A percentile compares a stretch with the other conserved stretches of the same genome.
phyloP scores from a whole-genome alignment of 495 filamentous ascomycete genomes.

The Podospora sp. region DNA sequence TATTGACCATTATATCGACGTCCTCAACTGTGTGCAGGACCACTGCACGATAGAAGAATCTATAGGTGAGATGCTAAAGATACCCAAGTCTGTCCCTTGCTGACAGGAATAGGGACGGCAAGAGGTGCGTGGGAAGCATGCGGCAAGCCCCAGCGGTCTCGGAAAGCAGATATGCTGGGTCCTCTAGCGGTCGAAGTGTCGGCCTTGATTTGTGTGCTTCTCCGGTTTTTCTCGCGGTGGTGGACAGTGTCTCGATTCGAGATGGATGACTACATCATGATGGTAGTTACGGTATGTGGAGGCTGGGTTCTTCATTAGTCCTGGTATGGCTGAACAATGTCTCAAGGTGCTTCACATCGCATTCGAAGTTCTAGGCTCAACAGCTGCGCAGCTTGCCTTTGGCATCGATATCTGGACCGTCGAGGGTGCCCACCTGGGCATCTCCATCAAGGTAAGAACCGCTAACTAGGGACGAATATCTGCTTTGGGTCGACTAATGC shows the following conservation, averaged over 20 bases:
- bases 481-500: neutral
- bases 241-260: constrained; percentile 21
- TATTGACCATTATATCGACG: constrained; percentile 15
- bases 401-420: constrained; percentile 36
- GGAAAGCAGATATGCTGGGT: constrained; percentile 20
- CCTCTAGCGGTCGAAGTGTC: constrained; percentile 24
- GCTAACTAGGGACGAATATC: neutral
- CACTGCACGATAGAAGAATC: constrained; percentile 21
- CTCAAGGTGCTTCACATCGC: constrained; percentile 20
- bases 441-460: constrained; percentile 24
- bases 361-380: constrained; percentile 17
- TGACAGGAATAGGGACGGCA: constrained; percentile 23
- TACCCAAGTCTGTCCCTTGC: neutral
- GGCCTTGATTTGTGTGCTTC: constrained; percentile 23
- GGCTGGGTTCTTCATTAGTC: neutral
- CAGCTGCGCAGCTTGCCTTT: constrained; percentile 24
- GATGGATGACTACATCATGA: constrained; percentile 33
- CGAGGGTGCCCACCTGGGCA: constrained; percentile 6
- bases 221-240: constrained; percentile 30
- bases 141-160: constrained; percentile 23
- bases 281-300: constrained; percentile 21
- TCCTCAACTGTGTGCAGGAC: constrained; percentile 20
- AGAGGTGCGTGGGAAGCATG: constrained; percentile 28
- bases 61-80: constrained; percentile 9
- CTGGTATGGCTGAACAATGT: neutral